Evolutionary conservation across 2,329 filamentous ascomycete genomes (phyloP).

Genomic region (Stemphylium vesicarium): DNA sequence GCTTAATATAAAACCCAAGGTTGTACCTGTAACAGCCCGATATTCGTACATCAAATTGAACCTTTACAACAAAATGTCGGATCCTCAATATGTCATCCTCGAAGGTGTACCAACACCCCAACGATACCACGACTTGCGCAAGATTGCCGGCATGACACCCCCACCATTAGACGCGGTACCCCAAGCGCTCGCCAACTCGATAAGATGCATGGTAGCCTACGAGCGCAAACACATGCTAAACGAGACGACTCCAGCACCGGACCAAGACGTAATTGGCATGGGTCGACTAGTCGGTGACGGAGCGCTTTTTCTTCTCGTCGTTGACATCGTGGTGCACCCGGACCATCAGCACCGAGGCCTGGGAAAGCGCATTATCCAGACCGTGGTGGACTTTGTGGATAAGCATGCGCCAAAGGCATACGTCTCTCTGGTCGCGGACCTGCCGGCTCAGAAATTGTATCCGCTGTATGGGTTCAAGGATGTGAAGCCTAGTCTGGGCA

Average conservation of each 20-base stretch:
- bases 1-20: too few relatives aligned
- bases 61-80: constrained; percentile 2
- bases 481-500: constrained; percentile 38
- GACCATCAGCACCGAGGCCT: constrained; percentile 58
- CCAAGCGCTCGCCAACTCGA: constrained; percentile 35
- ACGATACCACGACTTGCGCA: constrained; percentile 40
- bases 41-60: too few relatives aligned
- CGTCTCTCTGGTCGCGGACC: constrained; percentile 57
- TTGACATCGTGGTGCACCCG: constrained; percentile 59
- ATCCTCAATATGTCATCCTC: constrained; percentile 32
- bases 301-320: constrained; percentile 59
- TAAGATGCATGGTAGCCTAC: constrained; percentile 34
- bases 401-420: constrained; percentile 52
- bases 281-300: constrained; percentile 60
- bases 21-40: too few relatives aligned
- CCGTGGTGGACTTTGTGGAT: constrained; percentile 52
- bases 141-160: constrained; percentile 38
- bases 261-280: constrained; percentile 53
- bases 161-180: constrained; percentile 36
- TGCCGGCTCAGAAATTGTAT: constrained; percentile 55
- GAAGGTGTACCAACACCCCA: constrained; percentile 37
- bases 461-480: constrained; percentile 56
- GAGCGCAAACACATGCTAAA: constrained; percentile 32
- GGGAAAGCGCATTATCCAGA: constrained; percentile 54
- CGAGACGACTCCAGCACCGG: constrained; percentile 22